Percentiles rank a stretch among this genome's conserved stretches.
Conservation (phyloP, 2,329 filamentous ascomycete genomes). For the Sporothrix curviconia region DNA sequence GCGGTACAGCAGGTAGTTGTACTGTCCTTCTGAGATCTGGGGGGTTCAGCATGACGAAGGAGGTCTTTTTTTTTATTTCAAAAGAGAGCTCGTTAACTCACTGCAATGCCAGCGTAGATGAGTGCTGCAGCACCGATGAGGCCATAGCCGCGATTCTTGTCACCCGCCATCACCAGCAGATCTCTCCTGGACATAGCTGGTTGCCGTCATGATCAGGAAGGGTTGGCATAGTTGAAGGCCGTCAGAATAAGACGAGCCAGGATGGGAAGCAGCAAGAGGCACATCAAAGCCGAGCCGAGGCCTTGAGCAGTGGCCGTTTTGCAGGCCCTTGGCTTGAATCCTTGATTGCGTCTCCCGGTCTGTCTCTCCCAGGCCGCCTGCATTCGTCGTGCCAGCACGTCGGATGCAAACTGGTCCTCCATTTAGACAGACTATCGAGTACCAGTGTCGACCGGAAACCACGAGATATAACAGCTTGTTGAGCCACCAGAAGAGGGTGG, state of each 20-base stretch:
- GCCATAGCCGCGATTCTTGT: conserved; percentile 3
- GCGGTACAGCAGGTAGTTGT: conserved; percentile 3
- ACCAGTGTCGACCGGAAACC: conserved; percentile 40
- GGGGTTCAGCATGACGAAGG: not conserved
- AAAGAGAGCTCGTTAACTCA: not conserved
- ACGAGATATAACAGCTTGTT: conserved; percentile 42
- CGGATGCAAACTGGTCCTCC: not conserved
- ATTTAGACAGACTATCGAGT: not conserved
- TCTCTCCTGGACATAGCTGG: not conserved
- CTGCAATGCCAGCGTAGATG: conserved; percentile 5
- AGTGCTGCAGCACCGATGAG: conserved; percentile 4
- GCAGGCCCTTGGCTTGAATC: too few species aligned
- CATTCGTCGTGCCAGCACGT: not conserved
- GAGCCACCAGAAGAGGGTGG: conserved; percentile 46
- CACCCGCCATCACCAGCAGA: not conserved
- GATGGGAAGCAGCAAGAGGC: not conserved
- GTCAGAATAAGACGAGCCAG: not conserved
- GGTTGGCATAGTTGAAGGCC: conserved; percentile 6
- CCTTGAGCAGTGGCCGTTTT: not conserved
- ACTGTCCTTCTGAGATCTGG: not conserved
- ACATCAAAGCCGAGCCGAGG: not conserved
- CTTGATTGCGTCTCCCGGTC: too few species aligned
- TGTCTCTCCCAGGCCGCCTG: not conserved
- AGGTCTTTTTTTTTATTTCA: not conserved
- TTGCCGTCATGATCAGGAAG: not conserved